Evolutionary conservation across 495 filamentous ascomycete species (phyloP).

Genomic region (Monascus purpureus): DNA sequence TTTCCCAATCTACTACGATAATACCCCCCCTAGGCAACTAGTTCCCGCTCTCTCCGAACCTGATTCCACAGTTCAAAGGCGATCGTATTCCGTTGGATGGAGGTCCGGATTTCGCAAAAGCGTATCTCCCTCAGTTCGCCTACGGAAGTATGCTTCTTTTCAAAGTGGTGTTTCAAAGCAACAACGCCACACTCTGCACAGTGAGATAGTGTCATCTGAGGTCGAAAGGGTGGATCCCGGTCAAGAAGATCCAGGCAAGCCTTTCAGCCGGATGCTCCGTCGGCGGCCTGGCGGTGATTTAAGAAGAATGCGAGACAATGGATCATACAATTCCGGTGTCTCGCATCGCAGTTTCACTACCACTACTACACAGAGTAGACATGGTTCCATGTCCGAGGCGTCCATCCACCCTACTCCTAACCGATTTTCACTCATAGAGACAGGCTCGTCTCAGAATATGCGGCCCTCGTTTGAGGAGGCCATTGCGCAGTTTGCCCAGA

Average conservation of each 20-base stretch:
- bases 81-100: constrained; percentile 21
- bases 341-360: constrained; percentile 62
- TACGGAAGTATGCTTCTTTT: constrained; percentile 57
- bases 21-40: constrained; percentile 6
- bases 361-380: constrained; percentile 27
- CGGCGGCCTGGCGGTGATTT: constrained; percentile 83
- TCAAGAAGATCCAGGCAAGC: constrained; percentile 23
- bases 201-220: constrained; percentile 43
- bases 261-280: constrained; percentile 46
- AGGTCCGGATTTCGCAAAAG: constrained; percentile 13
- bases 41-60: constrained; percentile 8
- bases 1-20: constrained; percentile 21
- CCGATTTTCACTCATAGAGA: constrained; percentile 51
- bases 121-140: constrained; percentile 21
- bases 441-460: constrained; percentile 62
- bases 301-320: constrained; percentile 60
- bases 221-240: constrained; percentile 19
- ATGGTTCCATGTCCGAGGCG: neutral
- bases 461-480: constrained; percentile 83
- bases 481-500: constrained; percentile 72
- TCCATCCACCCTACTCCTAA: constrained; percentile 20
- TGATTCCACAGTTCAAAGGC: constrained; percentile 10
- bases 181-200: constrained; percentile 42
- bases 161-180: constrained; percentile 54
- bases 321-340: constrained; percentile 46